Percentiles rank a stretch among this genome's conserved stretches.
These are phyloP conservation scores for Mallotus japonicus DNA, from an alignment of 441 rosid genomes.

Conservation along the genomic window DNA sequence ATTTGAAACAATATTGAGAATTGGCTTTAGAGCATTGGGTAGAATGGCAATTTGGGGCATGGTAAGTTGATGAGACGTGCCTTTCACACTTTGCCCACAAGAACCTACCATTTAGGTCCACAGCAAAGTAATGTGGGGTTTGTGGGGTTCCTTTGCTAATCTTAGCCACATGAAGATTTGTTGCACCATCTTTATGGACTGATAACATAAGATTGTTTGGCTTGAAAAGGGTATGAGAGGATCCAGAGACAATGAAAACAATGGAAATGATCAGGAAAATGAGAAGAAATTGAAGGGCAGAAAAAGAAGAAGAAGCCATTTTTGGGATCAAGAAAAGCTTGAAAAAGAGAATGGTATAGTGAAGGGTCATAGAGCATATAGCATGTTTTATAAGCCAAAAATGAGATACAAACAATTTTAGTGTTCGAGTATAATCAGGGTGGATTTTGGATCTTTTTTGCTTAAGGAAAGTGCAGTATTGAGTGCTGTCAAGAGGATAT, in stretches of 20 bases:
- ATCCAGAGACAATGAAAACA: slow-evolving; percentile 8
- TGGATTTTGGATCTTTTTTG: slow-evolving; percentile 1
- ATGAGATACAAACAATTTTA: slow-evolving; percentile 8
- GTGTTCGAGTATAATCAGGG: slow-evolving; percentile 7
- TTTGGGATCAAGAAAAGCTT: neutral
- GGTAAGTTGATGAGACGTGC: slow-evolving; percentile 30
- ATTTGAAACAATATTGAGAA: slow-evolving; percentile 17
- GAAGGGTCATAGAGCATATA: neutral
- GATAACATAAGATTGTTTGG: slow-evolving; percentile 27
- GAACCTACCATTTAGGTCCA: slow-evolving; percentile 31
- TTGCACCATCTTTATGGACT: slow-evolving; percentile 20
- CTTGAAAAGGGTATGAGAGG: slow-evolving; percentile 5
- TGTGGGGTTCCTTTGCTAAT: slow-evolving; percentile 27
- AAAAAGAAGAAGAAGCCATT: slow-evolving; percentile 19
- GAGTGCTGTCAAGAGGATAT: neutral
- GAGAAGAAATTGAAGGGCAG: neutral
- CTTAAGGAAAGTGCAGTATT: neutral
- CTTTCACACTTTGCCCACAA: slow-evolving; percentile 32
- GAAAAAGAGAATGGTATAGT: neutral
- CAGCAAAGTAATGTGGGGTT: slow-evolving; percentile 15
- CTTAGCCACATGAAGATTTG: slow-evolving; percentile 29
- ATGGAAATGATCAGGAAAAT: slow-evolving; percentile 7
- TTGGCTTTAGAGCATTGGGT: slow-evolving; percentile 30
- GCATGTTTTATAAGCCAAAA: slow-evolving; percentile 13
- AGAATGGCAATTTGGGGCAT: slow-evolving; percentile 29